phyloP scores from a whole-genome alignment of 2,329 filamentous ascomycete species.

The Fusarium sp. region DNA sequence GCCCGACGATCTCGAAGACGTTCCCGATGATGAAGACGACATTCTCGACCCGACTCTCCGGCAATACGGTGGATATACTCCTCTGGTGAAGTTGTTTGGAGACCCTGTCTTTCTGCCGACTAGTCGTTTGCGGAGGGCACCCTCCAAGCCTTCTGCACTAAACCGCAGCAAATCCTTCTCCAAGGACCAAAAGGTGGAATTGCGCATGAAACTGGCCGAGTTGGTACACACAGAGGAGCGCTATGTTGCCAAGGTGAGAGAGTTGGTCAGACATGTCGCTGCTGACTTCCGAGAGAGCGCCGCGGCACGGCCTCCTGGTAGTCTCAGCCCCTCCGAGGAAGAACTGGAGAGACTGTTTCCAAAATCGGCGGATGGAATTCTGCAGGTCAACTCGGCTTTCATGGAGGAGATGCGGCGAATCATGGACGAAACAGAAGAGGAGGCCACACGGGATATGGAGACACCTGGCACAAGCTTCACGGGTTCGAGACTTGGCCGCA shows the following conservation, averaged over 20 bases:
- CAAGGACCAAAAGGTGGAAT: conserved; percentile 82
- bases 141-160: conserved; percentile 85
- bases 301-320: conserved; percentile 66
- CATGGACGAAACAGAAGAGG: conserved; percentile 86
- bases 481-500: conserved; percentile 59
- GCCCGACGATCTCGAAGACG: conserved; percentile 68
- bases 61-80: conserved; percentile 82
- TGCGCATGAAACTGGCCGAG: conserved; percentile 90
- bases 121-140: conserved; percentile 83
- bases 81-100: conserved; percentile 82
- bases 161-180: conserved; percentile 83
- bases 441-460: conserved; percentile 82
- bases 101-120: conserved; percentile 90
- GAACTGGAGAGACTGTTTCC: conserved; percentile 85
- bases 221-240: conserved; percentile 93
- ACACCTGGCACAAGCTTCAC: conserved; percentile 56
- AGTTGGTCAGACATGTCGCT: conserved; percentile 84
- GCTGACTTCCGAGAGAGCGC: conserved; percentile 81
- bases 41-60: conserved; percentile 71
- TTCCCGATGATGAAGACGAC: conserved; percentile 73
- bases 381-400: conserved; percentile 85
- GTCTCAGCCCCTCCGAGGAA: conserved; percentile 77
- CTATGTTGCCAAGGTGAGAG: conserved; percentile 89
- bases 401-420: conserved; percentile 79
- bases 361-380: conserved; percentile 80